Conservation (phyloP, 805 yeast genomes). For the Metschnikowia peoriensis region DNA sequence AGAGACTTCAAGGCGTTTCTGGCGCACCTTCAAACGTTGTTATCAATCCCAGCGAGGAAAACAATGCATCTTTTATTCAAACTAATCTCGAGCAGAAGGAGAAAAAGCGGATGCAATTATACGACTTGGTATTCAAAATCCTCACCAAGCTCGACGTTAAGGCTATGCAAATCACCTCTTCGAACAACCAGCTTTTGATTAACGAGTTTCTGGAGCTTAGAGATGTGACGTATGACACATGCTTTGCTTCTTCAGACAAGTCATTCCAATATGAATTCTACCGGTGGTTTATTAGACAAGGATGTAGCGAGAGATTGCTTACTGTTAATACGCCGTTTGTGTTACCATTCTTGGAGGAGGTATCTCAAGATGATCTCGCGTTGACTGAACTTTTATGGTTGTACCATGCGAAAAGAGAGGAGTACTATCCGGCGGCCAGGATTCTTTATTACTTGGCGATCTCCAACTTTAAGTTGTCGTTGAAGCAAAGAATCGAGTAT, state of each 20-base stretch:
- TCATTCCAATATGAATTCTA: conserved; percentile 89
- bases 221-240: conserved; percentile 69
- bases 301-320: conserved; percentile 70
- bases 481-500: conserved; percentile 79
- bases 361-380: conserved; percentile 58
- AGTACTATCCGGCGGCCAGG: conserved; percentile 80
- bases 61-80: conserved; percentile 6
- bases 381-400: conserved; percentile 86
- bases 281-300: conserved; percentile 85
- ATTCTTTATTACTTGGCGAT: conserved; percentile 67
- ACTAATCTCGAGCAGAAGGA: conserved; percentile 16
- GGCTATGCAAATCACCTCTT: conserved; percentile 46
- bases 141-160: conserved; percentile 68
- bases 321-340: conserved; percentile 81
- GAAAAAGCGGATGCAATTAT: conserved; percentile 42
- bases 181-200: conserved; percentile 38
- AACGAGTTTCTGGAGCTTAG: conserved; percentile 58
- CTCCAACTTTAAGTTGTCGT: conserved; percentile 65
- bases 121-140: conserved; percentile 71
- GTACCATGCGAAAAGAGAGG: conserved; percentile 79
- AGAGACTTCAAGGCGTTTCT: conserved; percentile 45
- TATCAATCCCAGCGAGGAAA: conserved; percentile 8
- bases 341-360: conserved; percentile 70
- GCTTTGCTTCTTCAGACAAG: conserved; percentile 73
- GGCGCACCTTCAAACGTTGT: conserved; percentile 4